Percentiles rank a stretch among this genome's conserved stretches.
Conservation (phyloP, 768 basidiomycete species). For the Tephrocybe sp. region DNA sequence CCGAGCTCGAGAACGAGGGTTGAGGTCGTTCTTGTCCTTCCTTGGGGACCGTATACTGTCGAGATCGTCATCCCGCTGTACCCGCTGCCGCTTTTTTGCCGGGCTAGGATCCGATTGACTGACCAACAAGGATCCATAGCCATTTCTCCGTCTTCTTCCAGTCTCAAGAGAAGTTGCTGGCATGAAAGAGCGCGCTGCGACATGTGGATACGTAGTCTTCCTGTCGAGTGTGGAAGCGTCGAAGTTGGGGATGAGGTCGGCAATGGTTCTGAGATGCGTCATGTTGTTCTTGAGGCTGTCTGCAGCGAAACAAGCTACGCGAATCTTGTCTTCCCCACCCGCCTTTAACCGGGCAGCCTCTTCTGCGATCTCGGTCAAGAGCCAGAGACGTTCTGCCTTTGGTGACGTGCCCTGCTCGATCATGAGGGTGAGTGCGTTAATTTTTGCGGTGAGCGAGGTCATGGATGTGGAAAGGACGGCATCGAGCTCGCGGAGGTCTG, state of each 20-base stretch:
- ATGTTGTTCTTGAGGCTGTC: slow-evolving; percentile 77
- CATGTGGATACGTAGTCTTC: slow-evolving; percentile 73
- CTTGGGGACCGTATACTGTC: slow-evolving; percentile 60
- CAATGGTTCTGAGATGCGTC: slow-evolving; percentile 57
- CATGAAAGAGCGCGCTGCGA: slow-evolving; percentile 65
- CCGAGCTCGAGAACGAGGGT: slow-evolving; percentile 49
- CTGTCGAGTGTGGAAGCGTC: slow-evolving; percentile 55
- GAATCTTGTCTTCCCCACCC: slow-evolving; percentile 97
- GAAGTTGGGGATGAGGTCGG: slow-evolving; percentile 62
- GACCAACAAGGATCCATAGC: slow-evolving; percentile 51
- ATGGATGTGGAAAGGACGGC: slow-evolving; percentile 93
- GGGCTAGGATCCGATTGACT: slow-evolving; percentile 60
- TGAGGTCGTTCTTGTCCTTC: slow-evolving; percentile 54
- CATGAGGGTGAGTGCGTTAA: slow-evolving; percentile 70
- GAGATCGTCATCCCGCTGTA: slow-evolving; percentile 59
- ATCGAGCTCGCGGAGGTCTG: slow-evolving; percentile 96
- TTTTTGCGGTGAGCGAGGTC: slow-evolving; percentile 74
- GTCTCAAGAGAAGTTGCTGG: slow-evolving; percentile 59
- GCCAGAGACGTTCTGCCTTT: slow-evolving; percentile 77
- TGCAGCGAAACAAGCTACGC: slow-evolving; percentile 87
- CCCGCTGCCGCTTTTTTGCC: slow-evolving; percentile 65
- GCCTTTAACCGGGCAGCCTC: slow-evolving; percentile 89
- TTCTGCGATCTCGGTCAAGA: slow-evolving; percentile 91
- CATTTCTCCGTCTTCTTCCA: slow-evolving; percentile 59
- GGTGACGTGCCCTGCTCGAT: slow-evolving; percentile 59